phyloP scores from a whole-genome alignment of 176 grass and related monocot genomes.

The Chloris gayana region DNA sequence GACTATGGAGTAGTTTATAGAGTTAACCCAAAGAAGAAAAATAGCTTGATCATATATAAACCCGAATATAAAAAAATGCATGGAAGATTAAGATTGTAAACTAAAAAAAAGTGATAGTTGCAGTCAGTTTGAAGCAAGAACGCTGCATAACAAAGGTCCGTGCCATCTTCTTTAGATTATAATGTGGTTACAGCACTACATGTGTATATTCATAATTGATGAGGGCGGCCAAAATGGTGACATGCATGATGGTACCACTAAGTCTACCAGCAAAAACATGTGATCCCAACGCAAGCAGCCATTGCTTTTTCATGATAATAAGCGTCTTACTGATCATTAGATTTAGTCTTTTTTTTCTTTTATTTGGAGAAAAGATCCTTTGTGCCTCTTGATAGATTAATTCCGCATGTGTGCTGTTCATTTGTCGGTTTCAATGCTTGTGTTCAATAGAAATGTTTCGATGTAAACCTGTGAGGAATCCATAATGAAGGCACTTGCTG shows the following conservation, averaged over 20 bases:
- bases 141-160: background rate
- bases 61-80: background rate
- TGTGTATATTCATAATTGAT: background rate
- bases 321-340: background rate
- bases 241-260: slow-evolving; percentile 38
- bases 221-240: slow-evolving; percentile 15
- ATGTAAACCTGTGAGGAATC: slow-evolving; percentile 5
- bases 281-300: slow-evolving; percentile 44
- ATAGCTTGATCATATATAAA: background rate
- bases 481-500: slow-evolving; percentile 24
- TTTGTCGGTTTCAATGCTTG: slow-evolving; percentile 10
- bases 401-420: background rate
- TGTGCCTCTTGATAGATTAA: background rate
- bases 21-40: background rate
- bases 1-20: too few species aligned
- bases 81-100: background rate
- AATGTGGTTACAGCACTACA: slow-evolving; percentile 26
- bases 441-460: slow-evolving; percentile 3
- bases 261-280: slow-evolving; percentile 35
- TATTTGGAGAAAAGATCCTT: background rate
- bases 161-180: slow-evolving; percentile 18
- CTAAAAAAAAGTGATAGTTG: background rate
- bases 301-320: slow-evolving; percentile 18
- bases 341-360: background rate
- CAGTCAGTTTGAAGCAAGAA: slow-evolving; percentile 1